A percentile compares a stretch with the other conserved stretches of the same genome.
These are phyloP conservation scores for Populus euphratica DNA, from an alignment of 345 rosid genomes.

Conservation along the genomic window DNA sequence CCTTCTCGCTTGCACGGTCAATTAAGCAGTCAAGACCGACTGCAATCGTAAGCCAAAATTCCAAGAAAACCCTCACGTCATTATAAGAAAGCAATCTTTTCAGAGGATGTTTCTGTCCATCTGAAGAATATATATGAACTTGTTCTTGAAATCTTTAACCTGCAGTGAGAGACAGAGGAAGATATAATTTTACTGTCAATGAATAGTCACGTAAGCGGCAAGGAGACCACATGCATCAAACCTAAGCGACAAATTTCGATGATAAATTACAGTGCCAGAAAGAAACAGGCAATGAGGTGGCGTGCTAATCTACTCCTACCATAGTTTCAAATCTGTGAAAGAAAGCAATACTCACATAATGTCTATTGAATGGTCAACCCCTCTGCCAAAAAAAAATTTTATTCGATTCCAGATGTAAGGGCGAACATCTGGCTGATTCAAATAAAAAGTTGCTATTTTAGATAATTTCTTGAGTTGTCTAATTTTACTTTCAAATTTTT, in stretches of 20 bases:
- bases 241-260: not conserved
- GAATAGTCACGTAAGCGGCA: slow-evolving; percentile 15
- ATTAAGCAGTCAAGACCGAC: not conserved
- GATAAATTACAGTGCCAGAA: slow-evolving; percentile 6
- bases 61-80: slow-evolving; percentile 9
- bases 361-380: slow-evolving; percentile 29
- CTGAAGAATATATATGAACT: not conserved
- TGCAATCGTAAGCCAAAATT: not conserved
- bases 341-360: slow-evolving; percentile 19
- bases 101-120: slow-evolving; percentile 36
- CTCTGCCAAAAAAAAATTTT: not conserved
- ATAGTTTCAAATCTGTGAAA: slow-evolving; percentile 10
- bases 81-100: not conserved
- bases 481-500: too few relatives aligned
- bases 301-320: slow-evolving; percentile 15
- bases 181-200: slow-evolving; percentile 3
- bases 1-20: slow-evolving; percentile 49
- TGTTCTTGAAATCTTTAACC: not conserved
- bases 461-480: too few relatives aligned
- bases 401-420: too few relatives aligned
- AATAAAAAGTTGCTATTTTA: too few relatives aligned
- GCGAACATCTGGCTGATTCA: too few relatives aligned
- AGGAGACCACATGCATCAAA: not conserved
- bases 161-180: not conserved
- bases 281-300: slow-evolving; percentile 18